Evolutionary conservation across 2,329 filamentous ascomycete genomes (phyloP), one percentile per base, ranked within the genome.

Genomic region (Nigrospora oryzae): DNA sequence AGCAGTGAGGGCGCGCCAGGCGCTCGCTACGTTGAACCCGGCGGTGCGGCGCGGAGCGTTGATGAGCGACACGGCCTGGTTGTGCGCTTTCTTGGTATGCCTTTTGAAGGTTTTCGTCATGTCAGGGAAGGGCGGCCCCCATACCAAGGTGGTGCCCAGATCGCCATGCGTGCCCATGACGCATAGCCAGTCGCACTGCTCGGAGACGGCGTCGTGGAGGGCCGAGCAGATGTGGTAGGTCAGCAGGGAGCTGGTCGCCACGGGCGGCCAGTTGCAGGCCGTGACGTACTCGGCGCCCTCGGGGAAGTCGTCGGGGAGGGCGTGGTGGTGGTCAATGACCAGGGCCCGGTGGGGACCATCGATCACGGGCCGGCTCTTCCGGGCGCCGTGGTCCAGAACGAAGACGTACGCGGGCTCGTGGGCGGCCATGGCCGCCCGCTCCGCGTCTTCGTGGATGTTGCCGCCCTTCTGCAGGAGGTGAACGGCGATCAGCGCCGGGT

Each of bases 141-240:
- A 85, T 56, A 83, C 84, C 14, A 84, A 50, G 0, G 72, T 72
- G 35, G 75, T 83, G 13, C 81, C 81, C 0, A 86, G 66, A 50
- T 86, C 82, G 3, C 81, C 81, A 49, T 84, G 78, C 0, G 81
- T 84, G 10, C 83, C 83, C 50, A 84, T 70, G 3, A 72, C 71
- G 44, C 79, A 81, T 1, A 85, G 66, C 74, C 81, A 85, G 35
- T 71, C 75, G 51, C 77, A 81, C 5, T 64, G 60, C 2, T 59
- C 54, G 4, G 58, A 53, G 0, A 84, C 70, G 2, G 67, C 63
- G 1, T 68, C 63, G 51, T 83, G 71, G 1, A 86, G 64, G 0
- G 70, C 63, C 17, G 67, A 66, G 53, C 83, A 86, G 30, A 86
- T 75, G 40, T 77, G 66, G 53, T 83, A 84, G 0, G 79, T 83